Evolutionary conservation across 2,329 filamentous ascomycete species (phyloP).

Genomic region (Cladosporium halotolerans): DNA sequence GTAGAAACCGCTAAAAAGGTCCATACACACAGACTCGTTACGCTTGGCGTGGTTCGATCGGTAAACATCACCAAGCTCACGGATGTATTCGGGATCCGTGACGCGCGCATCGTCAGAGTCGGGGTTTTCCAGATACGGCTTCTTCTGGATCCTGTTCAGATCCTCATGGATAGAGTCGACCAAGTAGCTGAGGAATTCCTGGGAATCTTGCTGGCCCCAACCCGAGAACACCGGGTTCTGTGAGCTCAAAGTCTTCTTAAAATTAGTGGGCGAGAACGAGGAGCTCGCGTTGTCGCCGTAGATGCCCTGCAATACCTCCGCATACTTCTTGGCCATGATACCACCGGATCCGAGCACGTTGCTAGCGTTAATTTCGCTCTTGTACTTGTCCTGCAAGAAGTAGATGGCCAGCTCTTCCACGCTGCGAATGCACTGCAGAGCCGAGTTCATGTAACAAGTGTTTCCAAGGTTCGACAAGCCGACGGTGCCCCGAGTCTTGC

Average conservation of each 20-base stretch:
- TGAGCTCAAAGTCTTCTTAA: constrained; percentile 75
- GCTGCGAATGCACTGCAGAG: constrained; percentile 86
- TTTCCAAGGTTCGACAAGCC: constrained; percentile 89
- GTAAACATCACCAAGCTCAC: constrained; percentile 77
- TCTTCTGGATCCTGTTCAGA: constrained; percentile 85
- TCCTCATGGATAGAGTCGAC: constrained; percentile 94
- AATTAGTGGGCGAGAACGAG: constrained; percentile 71
- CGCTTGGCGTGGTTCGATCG: constrained; percentile 88
- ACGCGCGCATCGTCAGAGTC: constrained; percentile 97
- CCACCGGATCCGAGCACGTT: constrained; percentile 85
- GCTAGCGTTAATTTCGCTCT: constrained; percentile 72
- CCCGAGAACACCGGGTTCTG: constrained; percentile 84
- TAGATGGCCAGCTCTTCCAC: constrained; percentile 92
- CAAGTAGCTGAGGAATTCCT: constrained; percentile 92
- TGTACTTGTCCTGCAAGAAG: constrained; percentile 68
- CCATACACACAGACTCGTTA: constrained; percentile 91
- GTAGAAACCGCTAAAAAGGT: constrained; percentile 96
- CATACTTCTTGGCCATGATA: constrained; percentile 79
- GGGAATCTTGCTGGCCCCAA: constrained; percentile 93
- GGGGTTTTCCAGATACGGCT: constrained; percentile 95
- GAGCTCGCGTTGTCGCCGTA: constrained; percentile 61
- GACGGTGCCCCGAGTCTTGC: constrained; percentile 67
- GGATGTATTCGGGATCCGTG: constrained; percentile 70
- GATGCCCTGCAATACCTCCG: constrained; percentile 66
- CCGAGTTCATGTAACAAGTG: constrained; percentile 99